Base-by-base conservation (phyloP, 164 flowering plant genomes). In the Umbellularia californica region DNA sequence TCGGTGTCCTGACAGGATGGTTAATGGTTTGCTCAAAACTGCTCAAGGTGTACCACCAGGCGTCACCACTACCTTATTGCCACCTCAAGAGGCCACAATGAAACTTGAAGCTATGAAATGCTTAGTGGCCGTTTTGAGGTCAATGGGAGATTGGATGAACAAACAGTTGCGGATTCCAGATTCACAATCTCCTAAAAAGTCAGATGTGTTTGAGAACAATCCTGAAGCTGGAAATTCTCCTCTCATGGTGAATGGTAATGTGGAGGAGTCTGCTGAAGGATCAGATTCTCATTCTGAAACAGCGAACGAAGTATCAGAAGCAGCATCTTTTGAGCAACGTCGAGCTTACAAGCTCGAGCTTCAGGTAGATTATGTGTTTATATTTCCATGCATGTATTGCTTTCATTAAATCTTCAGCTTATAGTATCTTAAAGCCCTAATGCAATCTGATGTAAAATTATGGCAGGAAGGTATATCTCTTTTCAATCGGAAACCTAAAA, bases 141-240 rank as follows among this genome's bases (percentile, higher is more conserved):
- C 98, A 71, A 92, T 96, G 98, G 99, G 99, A 69, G 97, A 94
- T 77, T 96, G 99, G 99, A 87, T 92, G 97, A 96, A 92, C 85
- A 90, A 90, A 75, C 98, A 94, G 78, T 85, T 96, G 78, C 89
- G 93, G 1, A 90, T 96, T 76, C 96, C 98, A 76, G 98, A 92
- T 87, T 81, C 93, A 65, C 87, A 83, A 78, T 86, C 97, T 71
- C 68, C 87, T 60, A 94, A 86, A 83, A 88, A 83, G 73, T 62
- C 77, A 77, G 97, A 93, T 75, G 81, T 77, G 68, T 75, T 80
- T 64, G 98, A 96, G 50, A 88, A 73, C 75, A 82, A 69, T 80
- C 78, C 82, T 79, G 97, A 94, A 79, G 22, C 82, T 72, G 92
- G 84, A 75, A 80, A 72, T 24, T 65, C 74, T 82, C 74, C 77